Percentiles rank a stretch among this genome's conserved stretches.
Evolutionary conservation across 441 rosid genomes (phyloP).

Genomic region (Populus hybrid): DNA sequence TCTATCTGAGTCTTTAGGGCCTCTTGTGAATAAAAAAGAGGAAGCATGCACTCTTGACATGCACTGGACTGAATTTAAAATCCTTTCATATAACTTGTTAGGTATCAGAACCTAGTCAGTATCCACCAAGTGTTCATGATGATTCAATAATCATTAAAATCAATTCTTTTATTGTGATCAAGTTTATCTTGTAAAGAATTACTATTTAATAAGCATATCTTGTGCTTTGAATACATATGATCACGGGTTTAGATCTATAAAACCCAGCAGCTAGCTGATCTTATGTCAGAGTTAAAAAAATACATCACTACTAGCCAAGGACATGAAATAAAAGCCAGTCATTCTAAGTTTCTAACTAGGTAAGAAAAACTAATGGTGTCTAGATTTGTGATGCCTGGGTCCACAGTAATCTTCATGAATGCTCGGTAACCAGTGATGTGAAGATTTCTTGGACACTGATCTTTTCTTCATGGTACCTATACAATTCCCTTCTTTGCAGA

Average conservation of each 20-base stretch:
- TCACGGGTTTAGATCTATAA: slow-evolving; percentile 10
- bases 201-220: background rate
- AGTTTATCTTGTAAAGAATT: background rate
- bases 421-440: slow-evolving; percentile 40
- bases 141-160: slow-evolving; percentile 20
- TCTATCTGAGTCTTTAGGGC: too few species aligned
- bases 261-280: background rate
- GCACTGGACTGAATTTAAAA: too few species aligned
- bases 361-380: slow-evolving; percentile 41
- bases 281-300: too few species aligned
- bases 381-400: slow-evolving; percentile 53
- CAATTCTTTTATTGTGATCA: too few species aligned
- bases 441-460: slow-evolving; percentile 26
- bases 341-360: background rate
- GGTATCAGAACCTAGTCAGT: slow-evolving; percentile 1
- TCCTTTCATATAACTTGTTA: background rate
- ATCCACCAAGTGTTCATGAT: slow-evolving; percentile 14
- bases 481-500: slow-evolving; percentile 28
- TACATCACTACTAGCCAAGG: background rate
- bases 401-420: slow-evolving; percentile 63
- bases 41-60: too few species aligned
- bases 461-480: slow-evolving; percentile 37
- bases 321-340: background rate
- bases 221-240: slow-evolving; percentile 14
- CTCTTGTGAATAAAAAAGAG: too few species aligned